phyloP scores from a whole-genome alignment of 202 grass and related monocot genomes.

The Setaria italica region DNA sequence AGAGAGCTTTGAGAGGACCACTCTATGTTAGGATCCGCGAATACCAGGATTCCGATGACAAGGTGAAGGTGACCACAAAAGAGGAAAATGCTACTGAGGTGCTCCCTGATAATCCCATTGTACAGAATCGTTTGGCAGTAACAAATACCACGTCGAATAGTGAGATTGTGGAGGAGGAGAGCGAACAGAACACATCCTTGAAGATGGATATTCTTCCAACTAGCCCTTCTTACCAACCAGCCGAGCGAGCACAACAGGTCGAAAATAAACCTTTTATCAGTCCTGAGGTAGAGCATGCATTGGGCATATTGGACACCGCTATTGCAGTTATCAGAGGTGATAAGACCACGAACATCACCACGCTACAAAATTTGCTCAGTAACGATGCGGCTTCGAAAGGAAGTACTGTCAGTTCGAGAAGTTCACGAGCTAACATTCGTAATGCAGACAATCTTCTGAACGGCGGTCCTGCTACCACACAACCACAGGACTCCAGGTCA shows the following conservation, averaged over 20 bases:
- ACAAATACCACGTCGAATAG: conserved; percentile 33
- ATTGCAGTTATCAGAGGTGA: conserved; percentile 56
- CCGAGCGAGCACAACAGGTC: conserved; percentile 2
- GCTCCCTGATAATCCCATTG: conserved; percentile 37
- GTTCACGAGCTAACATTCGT: conserved; percentile 14
- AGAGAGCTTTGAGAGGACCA: conserved; percentile 62
- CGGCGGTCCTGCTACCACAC: background rate
- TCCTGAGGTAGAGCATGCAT: conserved; percentile 60
- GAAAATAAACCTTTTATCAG: conserved; percentile 41
- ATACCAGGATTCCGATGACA: conserved; percentile 47
- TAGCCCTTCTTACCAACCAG: conserved; percentile 2
- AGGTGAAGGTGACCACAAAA: conserved; percentile 7
- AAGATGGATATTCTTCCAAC: conserved; percentile 38
- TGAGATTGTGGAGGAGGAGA: conserved; percentile 62
- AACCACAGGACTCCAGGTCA: conserved; percentile 46
- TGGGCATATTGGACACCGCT: conserved; percentile 64
- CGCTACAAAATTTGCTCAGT: conserved; percentile 50
- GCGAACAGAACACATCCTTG: conserved; percentile 39
- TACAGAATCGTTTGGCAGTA: conserved; percentile 42
- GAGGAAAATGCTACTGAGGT: conserved; percentile 51
- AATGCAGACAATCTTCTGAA: conserved; percentile 37
- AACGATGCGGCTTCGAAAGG: conserved; percentile 30
- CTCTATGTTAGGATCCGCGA: conserved; percentile 69
- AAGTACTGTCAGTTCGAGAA: conserved; percentile 20
- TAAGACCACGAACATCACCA: conserved; percentile 10